These are phyloP conservation scores for Zasmidium angulare DNA, from an alignment of 2,329 filamentous ascomycete species.

Conservation along the genomic window DNA sequence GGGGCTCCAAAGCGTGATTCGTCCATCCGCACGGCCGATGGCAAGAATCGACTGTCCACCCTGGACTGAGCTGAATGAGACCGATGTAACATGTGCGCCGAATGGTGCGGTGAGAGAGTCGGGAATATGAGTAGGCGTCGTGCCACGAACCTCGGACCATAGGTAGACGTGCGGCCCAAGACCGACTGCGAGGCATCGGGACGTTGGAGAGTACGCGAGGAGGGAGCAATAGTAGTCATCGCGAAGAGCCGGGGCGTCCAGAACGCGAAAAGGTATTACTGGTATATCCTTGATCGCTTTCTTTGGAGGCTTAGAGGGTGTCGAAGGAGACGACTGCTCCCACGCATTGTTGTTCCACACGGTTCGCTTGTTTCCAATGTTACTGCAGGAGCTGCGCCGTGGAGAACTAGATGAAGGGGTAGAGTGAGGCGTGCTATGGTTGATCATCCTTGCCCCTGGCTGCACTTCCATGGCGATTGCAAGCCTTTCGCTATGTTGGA, in stretches of 20 bases:
- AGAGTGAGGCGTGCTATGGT: conserved; percentile 36
- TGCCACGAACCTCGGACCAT: conserved; percentile 75
- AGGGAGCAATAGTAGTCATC: conserved; percentile 96
- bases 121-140: conserved; percentile 37
- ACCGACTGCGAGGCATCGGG: conserved; percentile 78
- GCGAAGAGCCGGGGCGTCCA: conserved; percentile 84
- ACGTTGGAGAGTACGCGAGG: conserved; percentile 76
- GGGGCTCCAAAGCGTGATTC: conserved; percentile 75
- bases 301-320: conserved; percentile 11
- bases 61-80: conserved; percentile 82
- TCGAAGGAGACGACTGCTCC: conserved; percentile 15
- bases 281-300: conserved; percentile 28
- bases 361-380: conserved; percentile 8
- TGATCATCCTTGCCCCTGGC: conserved; percentile 64
- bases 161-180: conserved; percentile 77
- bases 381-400: conserved; percentile 11
- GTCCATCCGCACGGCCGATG: conserved; percentile 75
- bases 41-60: conserved; percentile 80
- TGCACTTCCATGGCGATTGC: conserved; percentile 81
- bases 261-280: conserved; percentile 51
- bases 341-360: conserved; percentile 25
- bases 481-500: conserved; percentile 69
- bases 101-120: conserved; percentile 55
- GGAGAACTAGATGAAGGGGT: conserved; percentile 11
- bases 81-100: conserved; percentile 66